Conservation (phyloP, 78 protist genomes). For the Dictyostelium intermedium region DNA sequence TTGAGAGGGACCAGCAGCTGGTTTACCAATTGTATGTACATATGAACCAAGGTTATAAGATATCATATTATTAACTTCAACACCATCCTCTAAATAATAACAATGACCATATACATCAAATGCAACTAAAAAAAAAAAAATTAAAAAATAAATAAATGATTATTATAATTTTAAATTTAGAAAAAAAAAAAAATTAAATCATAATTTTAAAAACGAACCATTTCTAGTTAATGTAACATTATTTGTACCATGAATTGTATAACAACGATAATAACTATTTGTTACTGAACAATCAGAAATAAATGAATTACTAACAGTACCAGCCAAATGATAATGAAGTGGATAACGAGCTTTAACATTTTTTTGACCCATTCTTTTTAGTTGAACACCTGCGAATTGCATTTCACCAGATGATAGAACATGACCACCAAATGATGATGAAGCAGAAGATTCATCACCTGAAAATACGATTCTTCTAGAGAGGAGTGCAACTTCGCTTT, state of each 20-base stretch:
- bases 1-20: slow-evolving; percentile 69
- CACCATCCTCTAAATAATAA: slow-evolving; percentile 86
- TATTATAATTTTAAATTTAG: too few relatives aligned
- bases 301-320: not conserved
- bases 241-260: slow-evolving; percentile 85
- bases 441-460: slow-evolving; percentile 36
- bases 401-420: slow-evolving; percentile 35
- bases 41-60: slow-evolving; percentile 75
- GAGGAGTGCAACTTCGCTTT: slow-evolving; percentile 84
- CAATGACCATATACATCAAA: slow-evolving; percentile 84
- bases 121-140: slow-evolving; percentile 1
- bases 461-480: slow-evolving; percentile 42
- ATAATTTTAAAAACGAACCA: not conserved
- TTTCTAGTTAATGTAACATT: slow-evolving; percentile 29
- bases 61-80: slow-evolving; percentile 77
- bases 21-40: slow-evolving; percentile 70
- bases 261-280: slow-evolving; percentile 47
- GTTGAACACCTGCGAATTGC: slow-evolving; percentile 61
- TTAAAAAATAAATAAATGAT: not conserved
- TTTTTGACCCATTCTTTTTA: slow-evolving; percentile 70
- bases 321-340: too few relatives aligned
- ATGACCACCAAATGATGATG: slow-evolving; percentile 58
- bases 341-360: slow-evolving; percentile 86
- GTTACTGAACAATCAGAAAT: slow-evolving; percentile 48
- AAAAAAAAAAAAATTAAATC: too few relatives aligned